These are phyloP conservation scores for Amanita pallidorosea DNA, from an alignment of 768 basidiomycete genomes.

Conservation along the genomic window DNA sequence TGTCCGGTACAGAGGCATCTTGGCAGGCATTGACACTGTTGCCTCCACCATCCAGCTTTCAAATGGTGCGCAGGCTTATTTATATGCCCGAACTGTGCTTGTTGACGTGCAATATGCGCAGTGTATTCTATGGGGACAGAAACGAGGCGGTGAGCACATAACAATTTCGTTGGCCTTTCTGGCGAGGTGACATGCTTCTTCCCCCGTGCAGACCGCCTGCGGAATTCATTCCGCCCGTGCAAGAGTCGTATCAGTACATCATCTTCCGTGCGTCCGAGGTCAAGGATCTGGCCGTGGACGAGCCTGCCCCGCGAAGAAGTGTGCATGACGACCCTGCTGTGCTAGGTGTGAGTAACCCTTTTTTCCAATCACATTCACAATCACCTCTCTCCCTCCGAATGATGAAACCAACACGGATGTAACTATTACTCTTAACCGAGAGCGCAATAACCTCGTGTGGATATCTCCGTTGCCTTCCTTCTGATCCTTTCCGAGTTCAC, in stretches of 20 bases:
- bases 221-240: slow-evolving; percentile 76
- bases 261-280: slow-evolving; percentile 88
- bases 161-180: slow-evolving; percentile 13
- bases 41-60: slow-evolving; percentile 83
- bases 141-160: slow-evolving; percentile 51
- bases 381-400: slow-evolving; percentile 9
- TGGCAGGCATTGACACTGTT: slow-evolving; percentile 77
- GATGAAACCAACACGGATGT: slow-evolving; percentile 23
- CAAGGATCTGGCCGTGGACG: slow-evolving; percentile 81
- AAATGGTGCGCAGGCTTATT: slow-evolving; percentile 45
- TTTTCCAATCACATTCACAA: slow-evolving; percentile 3
- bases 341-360: slow-evolving; percentile 51
- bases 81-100: neutral
- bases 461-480: slow-evolving; percentile 55
- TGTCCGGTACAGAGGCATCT: slow-evolving; percentile 81
- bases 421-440: slow-evolving; percentile 15
- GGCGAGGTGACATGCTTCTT: slow-evolving; percentile 1
- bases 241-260: slow-evolving; percentile 81
- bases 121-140: slow-evolving; percentile 90
- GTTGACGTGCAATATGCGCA: slow-evolving; percentile 10
- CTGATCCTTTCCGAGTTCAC: slow-evolving; percentile 20
- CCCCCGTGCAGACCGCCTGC: slow-evolving; percentile 44
- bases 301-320: slow-evolving; percentile 45
- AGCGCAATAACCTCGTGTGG: slow-evolving; percentile 36
- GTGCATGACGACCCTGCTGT: slow-evolving; percentile 83